phyloP scores from a whole-genome alignment of 352 stramenopile genomes.

The Globisporangium echinulatum region DNA sequence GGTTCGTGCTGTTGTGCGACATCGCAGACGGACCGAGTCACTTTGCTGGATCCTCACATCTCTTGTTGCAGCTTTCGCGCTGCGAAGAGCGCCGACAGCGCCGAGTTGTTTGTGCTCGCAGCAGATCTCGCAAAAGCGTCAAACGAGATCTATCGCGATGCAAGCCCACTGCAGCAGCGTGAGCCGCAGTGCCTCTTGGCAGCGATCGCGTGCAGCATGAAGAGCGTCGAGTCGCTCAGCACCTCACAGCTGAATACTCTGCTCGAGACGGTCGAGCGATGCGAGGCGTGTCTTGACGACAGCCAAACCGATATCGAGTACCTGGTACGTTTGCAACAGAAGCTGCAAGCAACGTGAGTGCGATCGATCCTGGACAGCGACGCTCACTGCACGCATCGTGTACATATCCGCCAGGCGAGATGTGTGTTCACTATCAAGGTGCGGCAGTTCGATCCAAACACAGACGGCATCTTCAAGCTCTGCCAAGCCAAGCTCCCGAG shows the following conservation, averaged over 20 bases:
- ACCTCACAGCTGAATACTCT: conserved; percentile 24
- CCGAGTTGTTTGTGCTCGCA: conserved; percentile 46
- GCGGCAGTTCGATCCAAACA: conserved; percentile 48
- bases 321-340: conserved; percentile 9
- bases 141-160: conserved; percentile 27
- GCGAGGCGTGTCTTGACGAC: conserved; percentile 18
- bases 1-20: conserved; percentile 20
- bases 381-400: neutral
- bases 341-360: neutral
- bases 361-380: neutral
- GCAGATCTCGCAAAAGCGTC: conserved; percentile 47
- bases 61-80: conserved; percentile 51
- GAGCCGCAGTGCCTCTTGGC: conserved; percentile 47
- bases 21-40: too few species aligned
- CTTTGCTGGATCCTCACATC: neutral
- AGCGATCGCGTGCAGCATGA: conserved; percentile 49
- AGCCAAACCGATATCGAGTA: conserved; percentile 10
- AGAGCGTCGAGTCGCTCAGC: conserved; percentile 41
- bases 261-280: conserved; percentile 36
- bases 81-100: conserved; percentile 46
- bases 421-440: conserved; percentile 50
- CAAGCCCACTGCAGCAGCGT: conserved; percentile 27
- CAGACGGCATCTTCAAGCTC: conserved; percentile 37
- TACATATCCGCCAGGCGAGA: conserved; percentile 25
- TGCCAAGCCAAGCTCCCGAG: conserved; percentile 35